Percentiles rank a stretch among this genome's conserved stretches.
phyloP scores from a whole-genome alignment of 352 stramenopile species.

The Peronospora destructor region DNA sequence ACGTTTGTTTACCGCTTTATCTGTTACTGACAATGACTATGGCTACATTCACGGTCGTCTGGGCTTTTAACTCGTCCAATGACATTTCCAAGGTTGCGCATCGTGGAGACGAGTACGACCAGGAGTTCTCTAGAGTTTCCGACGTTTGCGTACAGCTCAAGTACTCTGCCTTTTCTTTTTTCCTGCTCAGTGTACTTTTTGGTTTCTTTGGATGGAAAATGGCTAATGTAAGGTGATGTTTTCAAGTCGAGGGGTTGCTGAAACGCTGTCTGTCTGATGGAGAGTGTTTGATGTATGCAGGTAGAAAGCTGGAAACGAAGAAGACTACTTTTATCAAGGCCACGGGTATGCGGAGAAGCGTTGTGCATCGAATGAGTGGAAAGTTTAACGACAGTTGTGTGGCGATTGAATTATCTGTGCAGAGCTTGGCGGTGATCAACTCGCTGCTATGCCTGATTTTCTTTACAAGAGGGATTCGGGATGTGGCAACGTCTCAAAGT shows the following conservation, averaged over 20 bases:
- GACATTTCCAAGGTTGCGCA: conserved; percentile 61
- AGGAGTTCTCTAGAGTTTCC: conserved; percentile 75
- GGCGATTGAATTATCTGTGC: conserved; percentile 4
- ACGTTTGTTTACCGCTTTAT: conserved; percentile 80
- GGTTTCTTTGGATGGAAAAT: conserved; percentile 85
- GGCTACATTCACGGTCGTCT: conserved; percentile 79
- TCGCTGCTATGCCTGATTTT: conserved; percentile 77
- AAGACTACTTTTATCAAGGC: conserved; percentile 65
- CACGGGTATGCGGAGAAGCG: conserved; percentile 34
- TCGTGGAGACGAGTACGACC: conserved; percentile 74
- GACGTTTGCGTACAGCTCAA: conserved; percentile 73
- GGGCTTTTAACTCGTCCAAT: conserved; percentile 82
- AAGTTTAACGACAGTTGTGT: conserved; percentile 5
- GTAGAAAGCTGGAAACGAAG: conserved; percentile 72
- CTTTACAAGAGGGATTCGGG: conserved; percentile 64
- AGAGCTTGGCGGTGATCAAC: conserved; percentile 79
- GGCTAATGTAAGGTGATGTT: conserved; percentile 41
- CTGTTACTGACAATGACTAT: conserved; percentile 74
- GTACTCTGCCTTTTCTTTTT: conserved; percentile 79
- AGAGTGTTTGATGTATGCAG: conserved; percentile 4
- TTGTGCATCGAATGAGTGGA: not conserved
- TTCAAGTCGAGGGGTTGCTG: not conserved
- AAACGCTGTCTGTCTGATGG: not conserved
- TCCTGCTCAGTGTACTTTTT: conserved; percentile 73
- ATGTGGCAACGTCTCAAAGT: conserved; percentile 77